Evolutionary conservation across 306 rosid genomes (phyloP).

Genomic region (cucumber (Cucumis sativus)): Cucumber_9930_V3 NC_026656.2:6180001-6180500

Average conservation of each 20-base stretch:
- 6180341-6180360: background rate
- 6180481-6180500: no score
- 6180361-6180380: background rate
- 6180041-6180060: no score
- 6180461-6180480: no score
- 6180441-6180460: no score
- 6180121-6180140: background rate
- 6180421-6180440: no score
- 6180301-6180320: background rate
- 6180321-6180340: constrained; percentile 5
- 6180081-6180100: background rate
- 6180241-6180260: background rate
- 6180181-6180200: constrained; percentile 1
- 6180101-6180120: background rate
- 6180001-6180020: no score
- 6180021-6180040: no score
- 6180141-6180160: background rate
- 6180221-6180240: background rate
- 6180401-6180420: no score
- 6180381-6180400: no score
- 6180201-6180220: background rate
- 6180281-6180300: background rate
- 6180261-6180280: background rate
- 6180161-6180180: background rate
- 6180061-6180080: no score